phyloP scores from a whole-genome alignment of 2,329 filamentous ascomycete species.

The Cadophora sp. region DNA sequence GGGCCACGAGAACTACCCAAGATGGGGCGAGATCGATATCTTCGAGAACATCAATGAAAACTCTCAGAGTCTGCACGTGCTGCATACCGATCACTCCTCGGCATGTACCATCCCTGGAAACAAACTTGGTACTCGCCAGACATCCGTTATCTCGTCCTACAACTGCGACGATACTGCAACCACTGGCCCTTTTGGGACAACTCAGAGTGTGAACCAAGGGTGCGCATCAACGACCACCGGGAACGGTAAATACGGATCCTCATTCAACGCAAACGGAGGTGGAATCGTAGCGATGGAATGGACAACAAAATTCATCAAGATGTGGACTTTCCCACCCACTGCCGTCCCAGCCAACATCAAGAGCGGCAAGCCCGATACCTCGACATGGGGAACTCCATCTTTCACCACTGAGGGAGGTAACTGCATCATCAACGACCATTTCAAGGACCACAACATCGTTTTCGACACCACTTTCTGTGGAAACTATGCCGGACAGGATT shows the following conservation, averaged over 20 bases:
- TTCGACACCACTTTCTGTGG: conserved; percentile 82
- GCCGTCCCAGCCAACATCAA: conserved; percentile 70
- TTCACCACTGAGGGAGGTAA: conserved; percentile 65
- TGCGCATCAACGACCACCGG: conserved; percentile 47
- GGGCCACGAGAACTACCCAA: conserved; percentile 59
- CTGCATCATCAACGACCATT: conserved; percentile 72
- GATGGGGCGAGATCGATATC: conserved; percentile 67
- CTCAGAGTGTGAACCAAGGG: conserved; percentile 48
- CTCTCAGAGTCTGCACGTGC: conserved; percentile 64
- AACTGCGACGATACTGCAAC: conserved; percentile 36
- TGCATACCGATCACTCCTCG: conserved; percentile 57
- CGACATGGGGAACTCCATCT: conserved; percentile 69
- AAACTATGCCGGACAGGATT: conserved; percentile 54
- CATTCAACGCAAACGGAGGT: conserved; percentile 70
- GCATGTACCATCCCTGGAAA: conserved; percentile 51
- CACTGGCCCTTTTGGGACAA: conserved; percentile 40
- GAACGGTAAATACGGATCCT: conserved; percentile 55
- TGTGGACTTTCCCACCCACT: conserved; percentile 77
- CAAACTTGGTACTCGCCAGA: conserved; percentile 5
- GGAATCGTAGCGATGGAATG: conserved; percentile 73
- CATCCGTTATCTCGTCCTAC: conserved; percentile 27
- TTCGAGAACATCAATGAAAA: conserved; percentile 72
- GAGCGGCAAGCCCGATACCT: conserved; percentile 62
- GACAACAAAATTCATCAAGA: conserved; percentile 68
- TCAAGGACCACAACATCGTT: conserved; percentile 74